Base-by-base conservation (phyloP, 2,329 filamentous ascomycete species). In the Colletotrichum sp. region DNA sequence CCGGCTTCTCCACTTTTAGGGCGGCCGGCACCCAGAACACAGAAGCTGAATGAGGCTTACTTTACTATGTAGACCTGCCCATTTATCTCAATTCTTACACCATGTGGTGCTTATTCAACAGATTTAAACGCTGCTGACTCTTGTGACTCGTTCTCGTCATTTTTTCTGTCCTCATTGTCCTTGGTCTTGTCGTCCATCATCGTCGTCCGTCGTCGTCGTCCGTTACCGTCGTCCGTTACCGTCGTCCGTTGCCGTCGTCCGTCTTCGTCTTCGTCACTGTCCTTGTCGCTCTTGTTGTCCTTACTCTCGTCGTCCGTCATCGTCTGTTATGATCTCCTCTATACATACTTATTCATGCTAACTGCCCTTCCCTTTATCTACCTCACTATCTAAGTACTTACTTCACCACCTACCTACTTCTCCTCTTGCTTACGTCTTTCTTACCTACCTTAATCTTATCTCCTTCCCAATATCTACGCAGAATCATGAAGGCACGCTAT, bases 331-430 rank as follows among this genome's bases (percentile, higher is more conserved):
- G 5, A 22, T 22, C n/a, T 49, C 11, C 44, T 49, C n/a, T 49
- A 22, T 49, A 6, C 4, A 3, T 0, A 7, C n/a, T 22, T 7
- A 3, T 4, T 22, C 3, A 5, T 49, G 19, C 19, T n/a, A 49
- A 3, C 5, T 49, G 9, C 11, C 19, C 19, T 22, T 12, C 19
- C 9, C 19, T 49, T 11, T 12, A 7, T 19, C 9, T 22, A 22
- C 44, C 39, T 22, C 39, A 49, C 19, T 4, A 3, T n/a, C 39
- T 12, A n/a, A n/a, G n/a, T n/a, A 6, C 19, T n/a, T 22, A 12
- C 9, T 3, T n/a, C 19, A 6, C 9, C 9, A 6, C 19, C 9
- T 49, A 22, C 19, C 19, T 22, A 49, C 19, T n/a, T 44, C 39
- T 44, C 19, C 19, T n/a, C 3, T n/a, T 44, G 19, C 16, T n/a